Percentiles rank a stretch among this genome's conserved stretches.
These are phyloP conservation scores for Yarrowia sp. DNA, from an alignment of 805 yeast species.

Conservation along the genomic window DNA sequence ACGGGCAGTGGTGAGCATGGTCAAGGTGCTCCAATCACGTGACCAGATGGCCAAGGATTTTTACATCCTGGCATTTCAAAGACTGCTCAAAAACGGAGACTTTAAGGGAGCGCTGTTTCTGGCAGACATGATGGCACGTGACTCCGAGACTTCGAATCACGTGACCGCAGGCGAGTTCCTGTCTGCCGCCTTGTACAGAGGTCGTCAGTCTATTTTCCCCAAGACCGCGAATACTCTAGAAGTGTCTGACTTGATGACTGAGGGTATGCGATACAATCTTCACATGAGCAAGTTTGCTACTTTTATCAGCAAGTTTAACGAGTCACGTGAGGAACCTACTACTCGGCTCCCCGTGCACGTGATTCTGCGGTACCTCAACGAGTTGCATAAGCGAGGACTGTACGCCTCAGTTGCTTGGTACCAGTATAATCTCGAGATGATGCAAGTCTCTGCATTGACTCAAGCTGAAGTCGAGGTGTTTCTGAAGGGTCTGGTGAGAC, in stretches of 20 bases:
- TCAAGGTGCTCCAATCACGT: conserved; percentile 9
- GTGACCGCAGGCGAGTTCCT: conserved; percentile 8
- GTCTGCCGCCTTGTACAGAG: conserved; percentile 7
- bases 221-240: background rate
- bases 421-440: conserved; percentile 24
- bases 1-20: background rate
- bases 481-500: background rate
- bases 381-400: conserved; percentile 2
- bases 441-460: conserved; percentile 13
- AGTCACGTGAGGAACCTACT: background rate
- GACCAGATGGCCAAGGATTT: background rate
- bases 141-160: background rate
- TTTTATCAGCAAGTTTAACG: conserved; percentile 21
- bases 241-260: background rate
- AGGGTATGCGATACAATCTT: background rate
- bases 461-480: conserved; percentile 3
- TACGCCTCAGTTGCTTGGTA: conserved; percentile 9
- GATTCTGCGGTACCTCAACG: conserved; percentile 1
- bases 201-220: conserved; percentile 8
- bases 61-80: background rate
- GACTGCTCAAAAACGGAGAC: background rate
- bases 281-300: conserved; percentile 4
- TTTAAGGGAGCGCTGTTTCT: background rate
- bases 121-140: background rate
- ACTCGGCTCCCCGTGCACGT: conserved; percentile 7